A percentile compares a stretch with the other conserved stretches of the same genome.
Conservation (phyloP, 306 rosid genomes). For the cucumber (Cucumis sativus) region Cucumber_9930_V3 NC_026656.2:3996001-3996500, state of each 20-base stretch:
- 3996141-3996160: background rate
- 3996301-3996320: slow-evolving; percentile 19
- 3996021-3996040: too few species aligned
- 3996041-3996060: too few species aligned
- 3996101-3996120: background rate
- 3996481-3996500: slow-evolving; percentile 44
- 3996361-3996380: slow-evolving; percentile 30
- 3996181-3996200: background rate
- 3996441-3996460: slow-evolving; percentile 44
- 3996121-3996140: background rate
- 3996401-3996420: slow-evolving; percentile 48
- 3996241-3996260: background rate
- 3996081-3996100: too few species aligned
- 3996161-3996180: background rate
- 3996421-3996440: slow-evolving; percentile 34
- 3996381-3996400: slow-evolving; percentile 34
- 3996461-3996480: slow-evolving; percentile 34
- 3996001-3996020: too few species aligned
- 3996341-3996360: slow-evolving; percentile 46
- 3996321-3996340: slow-evolving; percentile 27
- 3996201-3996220: background rate
- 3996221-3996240: background rate
- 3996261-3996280: background rate
- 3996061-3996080: too few species aligned
- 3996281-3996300: slow-evolving; percentile 18